Evolutionary conservation across 805 yeast genomes (phyloP), one percentile per base, ranked within the genome.

Genomic region (Ogataea naganishii): DNA sequence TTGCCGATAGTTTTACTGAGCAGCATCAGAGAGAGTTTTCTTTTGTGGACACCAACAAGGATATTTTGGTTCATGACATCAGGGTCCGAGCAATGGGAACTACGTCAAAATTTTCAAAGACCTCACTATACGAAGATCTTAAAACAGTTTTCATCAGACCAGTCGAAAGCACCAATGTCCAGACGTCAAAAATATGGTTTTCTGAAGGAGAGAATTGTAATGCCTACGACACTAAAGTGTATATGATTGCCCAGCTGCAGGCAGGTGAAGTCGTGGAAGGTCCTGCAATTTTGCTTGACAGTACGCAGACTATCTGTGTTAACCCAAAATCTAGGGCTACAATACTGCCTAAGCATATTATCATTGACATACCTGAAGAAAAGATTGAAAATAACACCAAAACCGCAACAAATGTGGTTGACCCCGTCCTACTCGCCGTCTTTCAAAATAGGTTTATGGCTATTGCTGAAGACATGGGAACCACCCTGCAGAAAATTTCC

Each of bases 1-100:
- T 64, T 37, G 40, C 47, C 9, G 41, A 50, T 13, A 55, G 59
- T 29, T 79, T 78, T 43, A 50, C 65, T 18, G 54, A 58, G 11
- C 51, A 56, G 25, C 85, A 79, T 42, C 56, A 64, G 37, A 62
- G 69, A 36, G 84, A 79, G 47, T 79, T 76, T 49, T 82, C 83
- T 0, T 79, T 79, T 52, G 53, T 66, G 5, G 63, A 70, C 27
- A 53, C 56, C 14, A 60, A 66, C 15, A 61, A 77, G 30, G 69
- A 63, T 14, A 65, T 79, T 20, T 48, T 78, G 10, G 72, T 79
- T 9, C 79, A 72, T 39, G 84, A 79, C 44, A 60, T 77, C 8
- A 64, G 86, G 37, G 73, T 75, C 3, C 63, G 86, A 29, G 77
- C 35, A 17, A 30, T 32, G 20, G 15, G 20, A 6, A 20, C 16